Base-by-base conservation (phyloP, 2,329 filamentous ascomycete genomes). In the Phialophora expanda region DNA sequence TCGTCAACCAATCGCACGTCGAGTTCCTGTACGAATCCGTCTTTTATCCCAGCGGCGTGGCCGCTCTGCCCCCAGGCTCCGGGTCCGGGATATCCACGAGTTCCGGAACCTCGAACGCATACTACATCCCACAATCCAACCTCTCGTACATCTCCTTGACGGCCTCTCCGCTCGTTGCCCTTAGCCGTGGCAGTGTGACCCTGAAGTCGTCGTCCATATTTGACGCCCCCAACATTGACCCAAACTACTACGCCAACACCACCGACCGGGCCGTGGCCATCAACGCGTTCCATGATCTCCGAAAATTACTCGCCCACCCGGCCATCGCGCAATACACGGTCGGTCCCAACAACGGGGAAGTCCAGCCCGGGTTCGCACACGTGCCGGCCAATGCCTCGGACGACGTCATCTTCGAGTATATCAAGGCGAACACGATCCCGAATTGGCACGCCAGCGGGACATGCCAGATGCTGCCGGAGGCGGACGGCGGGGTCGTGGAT, bases 101-200 rank as follows among this genome's bases (percentile, higher is more conserved):
- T 9, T n/a, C 22, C 12, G 14, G 11, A 7, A 24, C 41, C 22
- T n/a, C 57, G 5, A 22, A 24, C 2, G 28, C 30, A 24, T 72
- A 73, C 26, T 72, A 73, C 34, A 38, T 56, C 0, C 50, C 59
- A 4, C 50, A 70, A 4, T 55, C 67, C 1, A 74, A 76, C 50
- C 71, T 74, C n/a, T 76, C 74, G 0, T 77, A 76, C 69, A 74
- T 77, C n/a, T 75, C 71, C 0, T 54, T 77, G 17, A 76, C 74
- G 1, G 75, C 75, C 11, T 72, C 30, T 61, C 73, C 59, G 66
- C 73, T 70, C 61, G 75, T 73, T n/a, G 65, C 67, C 7, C 56
- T 64, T 17, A 50, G 64, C 46, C 64, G 70, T 11, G 70, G 70
- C 48, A 71, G 69, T 54, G 54, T 72, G 12, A 69, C 69, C 1